These are phyloP conservation scores for Suhomyces chickasaworum DNA, from an alignment of 1,139 yeast species.

Conservation along the genomic window DNA sequence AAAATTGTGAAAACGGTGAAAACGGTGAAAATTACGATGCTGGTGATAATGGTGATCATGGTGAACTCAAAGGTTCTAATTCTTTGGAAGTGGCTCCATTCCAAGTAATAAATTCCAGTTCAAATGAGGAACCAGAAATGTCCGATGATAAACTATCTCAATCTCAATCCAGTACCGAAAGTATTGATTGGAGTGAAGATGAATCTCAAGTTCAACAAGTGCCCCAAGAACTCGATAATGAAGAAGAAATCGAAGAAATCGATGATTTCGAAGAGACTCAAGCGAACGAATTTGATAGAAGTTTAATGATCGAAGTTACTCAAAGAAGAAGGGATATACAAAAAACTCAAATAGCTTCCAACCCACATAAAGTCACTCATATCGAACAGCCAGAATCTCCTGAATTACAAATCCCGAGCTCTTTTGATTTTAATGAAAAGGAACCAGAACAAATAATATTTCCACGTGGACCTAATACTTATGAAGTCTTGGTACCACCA, in stretches of 20 bases:
- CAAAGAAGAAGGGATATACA: constrained; percentile 9
- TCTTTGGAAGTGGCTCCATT: not conserved
- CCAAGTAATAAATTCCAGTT: not conserved
- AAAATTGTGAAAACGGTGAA: too few species aligned
- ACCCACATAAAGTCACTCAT: not conserved
- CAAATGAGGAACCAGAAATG: not conserved
- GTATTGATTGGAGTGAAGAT: constrained; percentile 8
- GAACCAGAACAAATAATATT: not conserved
- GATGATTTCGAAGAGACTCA: constrained; percentile 17
- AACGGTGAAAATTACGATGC: too few species aligned
- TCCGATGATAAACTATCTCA: not conserved
- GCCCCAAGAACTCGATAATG: not conserved
- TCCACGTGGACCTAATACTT: constrained; percentile 15
- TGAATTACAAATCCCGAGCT: constrained; percentile 17
- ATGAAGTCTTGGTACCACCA: constrained; percentile 25
- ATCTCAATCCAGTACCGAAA: not conserved
- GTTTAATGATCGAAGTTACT: constrained; percentile 14
- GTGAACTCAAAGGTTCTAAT: not conserved
- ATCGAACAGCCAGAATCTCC: not conserved
- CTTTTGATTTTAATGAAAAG: constrained; percentile 10
- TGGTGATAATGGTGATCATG: too few species aligned
- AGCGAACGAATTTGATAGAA: constrained; percentile 16
- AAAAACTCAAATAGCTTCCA: not conserved
- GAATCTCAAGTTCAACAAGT: not conserved
- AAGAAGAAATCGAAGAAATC: constrained; percentile 9